Base-by-base conservation (phyloP, 1,284 basidiomycete species). In the Trametes versicolor region DNA sequence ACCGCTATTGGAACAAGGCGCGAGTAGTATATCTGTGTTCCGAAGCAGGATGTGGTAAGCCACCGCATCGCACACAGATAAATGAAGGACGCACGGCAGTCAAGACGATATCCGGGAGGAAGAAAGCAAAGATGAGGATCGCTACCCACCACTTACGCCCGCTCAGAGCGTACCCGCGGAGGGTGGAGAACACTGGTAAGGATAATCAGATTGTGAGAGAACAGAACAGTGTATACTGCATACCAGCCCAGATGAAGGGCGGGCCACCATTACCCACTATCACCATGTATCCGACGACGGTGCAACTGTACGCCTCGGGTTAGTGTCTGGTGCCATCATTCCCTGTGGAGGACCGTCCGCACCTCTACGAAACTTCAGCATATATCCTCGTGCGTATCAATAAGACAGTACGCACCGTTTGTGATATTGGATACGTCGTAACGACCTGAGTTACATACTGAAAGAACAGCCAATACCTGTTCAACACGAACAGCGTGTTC, bases 401-500 rank as follows among this genome's bases (percentile, higher is more conserved):
- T 12, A 6, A 15, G 12, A n/a, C 15, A 10, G 10, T 27, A 13
- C 58, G 52, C 8, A 52, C 58, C 10, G 21, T n/a, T 27, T 60
- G 49, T 5, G 58, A 58, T 10, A 61, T 53, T 8, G 51, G 43
- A 21, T 49, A 61, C 13, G 51, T 47, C 29, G 50, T 54, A 17
- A 65, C 27, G 15, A 62, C 56, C 19, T 62, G 50, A 7, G 52
- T 34, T 37, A 62, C 32, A 25, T 61, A 52, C 27, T 58, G 39
- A 41, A 72, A 41, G 32, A 65, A 63, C 47, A 64, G 61, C 56
- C 55, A 63, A 29, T 70, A 74, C 52, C 65, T 63, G 57, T 71
- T 72, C n/a, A 70, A 25, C 17, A 68, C 23, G 63, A 68, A 71
- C 23, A 71, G 45, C 8, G 65, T 58, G 7, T 67, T 65, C 15